Evolutionary conservation across 139 green algal species (phyloP), one percentile per base, ranked within the genome.

Genomic region (Picochlorum sp.): DNA sequence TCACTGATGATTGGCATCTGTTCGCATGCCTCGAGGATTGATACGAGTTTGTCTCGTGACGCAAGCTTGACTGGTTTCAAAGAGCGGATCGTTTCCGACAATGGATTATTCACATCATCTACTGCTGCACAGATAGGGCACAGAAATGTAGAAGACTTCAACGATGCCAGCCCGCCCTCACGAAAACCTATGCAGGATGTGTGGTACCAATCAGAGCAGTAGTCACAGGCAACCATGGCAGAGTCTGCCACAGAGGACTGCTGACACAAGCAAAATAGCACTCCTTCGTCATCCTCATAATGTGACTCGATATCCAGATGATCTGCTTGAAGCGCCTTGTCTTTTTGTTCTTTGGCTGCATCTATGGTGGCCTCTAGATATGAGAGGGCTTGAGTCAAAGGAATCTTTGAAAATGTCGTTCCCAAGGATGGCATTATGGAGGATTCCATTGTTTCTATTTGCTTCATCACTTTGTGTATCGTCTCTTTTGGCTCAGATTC

Each of bases 191-290:
- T 60, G 65, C 84, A 92, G n/a, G 66, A 68, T 4, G 81, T 49
- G 61, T 94, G 86, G 72, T 78, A 94, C 79, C 83, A 87, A 38
- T 88, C 86, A 1, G 68, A 57, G 65, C 86, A 94, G 10, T 23
- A 18, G 57, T 88, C 80, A 65, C 86, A 94, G 21, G 57, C 49
- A 15, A 89, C 50, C 75, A 91, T 83, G 52, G 63, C 13, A 3
- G 69, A 70, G 59, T 70, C 76, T 15, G 28, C 64, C 6, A 73
- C 58, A 62, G 74, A 76, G 3, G 70, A 44, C 63, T 78, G 80
- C 73, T 85, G 73, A 76, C 83, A 90, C 28, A 90, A 61, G 71
- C 82, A 89, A 71, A 80, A 81, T 44, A 90, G 69, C 61, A 72
- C 66, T 14, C 63, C 26, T 38, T 78, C 69, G 1, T 79, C 62